Evolutionary conservation across 106 monocot genomes (phyloP).

Genomic region (Acorus gramineus): DNA sequence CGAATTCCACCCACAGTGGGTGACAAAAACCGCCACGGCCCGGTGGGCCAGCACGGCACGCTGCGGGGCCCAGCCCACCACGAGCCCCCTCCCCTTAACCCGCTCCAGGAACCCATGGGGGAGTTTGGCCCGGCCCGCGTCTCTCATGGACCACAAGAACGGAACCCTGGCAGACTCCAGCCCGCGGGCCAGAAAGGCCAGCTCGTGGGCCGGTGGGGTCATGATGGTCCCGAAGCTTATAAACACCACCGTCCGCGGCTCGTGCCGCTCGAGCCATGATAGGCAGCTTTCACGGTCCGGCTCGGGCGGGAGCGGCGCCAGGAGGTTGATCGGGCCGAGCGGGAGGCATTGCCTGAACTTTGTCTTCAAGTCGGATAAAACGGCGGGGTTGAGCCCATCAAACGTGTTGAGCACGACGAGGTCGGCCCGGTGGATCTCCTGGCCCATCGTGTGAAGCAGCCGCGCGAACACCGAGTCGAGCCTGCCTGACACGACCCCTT

Average conservation of each 20-base stretch:
- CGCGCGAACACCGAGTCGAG: constrained; percentile 16
- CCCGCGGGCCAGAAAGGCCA: not conserved
- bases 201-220: not conserved
- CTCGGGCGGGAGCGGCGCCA: not conserved
- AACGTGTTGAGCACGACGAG: constrained; percentile 46
- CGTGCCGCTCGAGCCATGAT: constrained; percentile 4
- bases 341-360: constrained; percentile 24
- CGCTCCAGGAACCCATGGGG: too few species aligned
- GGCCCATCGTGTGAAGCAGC: constrained; percentile 40
- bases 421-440: constrained; percentile 21
- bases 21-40: not conserved
- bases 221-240: not conserved
- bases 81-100: too few species aligned
- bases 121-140: not conserved
- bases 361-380: constrained; percentile 11
- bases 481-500: constrained; percentile 35
- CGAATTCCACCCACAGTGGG: constrained; percentile 4
- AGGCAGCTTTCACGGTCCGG: constrained; percentile 3
- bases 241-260: not conserved
- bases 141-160: not conserved
- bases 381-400: constrained; percentile 22
- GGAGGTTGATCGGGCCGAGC: constrained; percentile 43
- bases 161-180: constrained; percentile 1
- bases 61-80: too few species aligned
- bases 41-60: not conserved